These are phyloP conservation scores for Trichaptum fuscoviolaceum DNA, from an alignment of 768 basidiomycete species.

Conservation along the genomic window DNA sequence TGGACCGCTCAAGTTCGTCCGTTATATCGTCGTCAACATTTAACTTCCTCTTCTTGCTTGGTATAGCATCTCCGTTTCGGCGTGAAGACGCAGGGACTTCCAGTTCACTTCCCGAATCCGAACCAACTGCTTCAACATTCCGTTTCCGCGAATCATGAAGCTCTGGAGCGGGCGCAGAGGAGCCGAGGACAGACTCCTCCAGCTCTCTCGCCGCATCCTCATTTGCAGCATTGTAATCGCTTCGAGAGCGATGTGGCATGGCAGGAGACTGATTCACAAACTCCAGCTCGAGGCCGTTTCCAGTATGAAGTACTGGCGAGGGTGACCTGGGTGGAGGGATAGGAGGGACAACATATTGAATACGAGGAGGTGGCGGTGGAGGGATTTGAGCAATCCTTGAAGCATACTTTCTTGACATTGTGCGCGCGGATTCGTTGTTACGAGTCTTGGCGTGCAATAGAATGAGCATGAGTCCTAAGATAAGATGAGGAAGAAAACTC, in stretches of 20 bases:
- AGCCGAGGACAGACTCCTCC: constrained; percentile 50
- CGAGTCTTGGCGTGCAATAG: constrained; percentile 47
- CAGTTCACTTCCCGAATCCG: constrained; percentile 55
- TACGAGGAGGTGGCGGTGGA: constrained; percentile 30
- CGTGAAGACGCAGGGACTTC: constrained; percentile 35
- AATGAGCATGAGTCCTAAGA: constrained; percentile 2
- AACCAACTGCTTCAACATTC: constrained; percentile 39
- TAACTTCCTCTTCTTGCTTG: constrained; percentile 59
- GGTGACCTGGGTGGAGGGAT: constrained; percentile 32
- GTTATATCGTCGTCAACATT: constrained; percentile 35
- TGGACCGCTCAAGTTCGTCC: constrained; percentile 46
- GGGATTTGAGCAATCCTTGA: constrained; percentile 43
- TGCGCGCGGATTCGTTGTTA: constrained; percentile 55
- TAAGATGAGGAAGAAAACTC: constrained; percentile 18
- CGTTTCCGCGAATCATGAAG: constrained; percentile 45
- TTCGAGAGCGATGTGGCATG: neutral
- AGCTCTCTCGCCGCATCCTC: constrained; percentile 56
- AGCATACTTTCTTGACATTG: constrained; percentile 55
- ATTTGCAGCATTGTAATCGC: constrained; percentile 22
- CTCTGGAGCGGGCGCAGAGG: constrained; percentile 20
- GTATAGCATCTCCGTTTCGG: constrained; percentile 38
- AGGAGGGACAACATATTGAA: constrained; percentile 24
- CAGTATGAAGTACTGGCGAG: constrained; percentile 14
- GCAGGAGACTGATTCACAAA: constrained; percentile 3
- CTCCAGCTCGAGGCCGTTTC: constrained; percentile 2